phyloP scores from a whole-genome alignment of 768 basidiomycete genomes.

The Termitomyces sp. region DNA sequence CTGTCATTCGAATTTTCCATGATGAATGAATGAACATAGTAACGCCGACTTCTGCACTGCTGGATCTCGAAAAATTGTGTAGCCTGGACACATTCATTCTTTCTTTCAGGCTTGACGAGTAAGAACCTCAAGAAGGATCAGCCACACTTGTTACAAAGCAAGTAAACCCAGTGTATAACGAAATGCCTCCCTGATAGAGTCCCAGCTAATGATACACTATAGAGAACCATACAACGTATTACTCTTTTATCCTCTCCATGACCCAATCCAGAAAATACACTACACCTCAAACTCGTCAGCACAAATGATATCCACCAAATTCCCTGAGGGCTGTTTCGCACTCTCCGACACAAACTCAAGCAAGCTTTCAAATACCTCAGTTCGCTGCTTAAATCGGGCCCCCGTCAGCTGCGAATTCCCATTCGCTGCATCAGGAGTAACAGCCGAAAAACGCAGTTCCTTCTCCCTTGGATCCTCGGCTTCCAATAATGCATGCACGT shows the following conservation, averaged over 20 bases:
- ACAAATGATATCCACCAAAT: constrained; percentile 62
- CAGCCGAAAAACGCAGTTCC: constrained; percentile 19
- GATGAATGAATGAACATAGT: too few species aligned
- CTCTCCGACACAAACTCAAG: constrained; percentile 59
- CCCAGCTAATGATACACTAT: background rate
- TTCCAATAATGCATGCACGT: constrained; percentile 13
- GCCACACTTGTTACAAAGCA: background rate
- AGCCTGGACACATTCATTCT: background rate
- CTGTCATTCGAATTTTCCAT: background rate
- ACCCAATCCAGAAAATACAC: background rate
- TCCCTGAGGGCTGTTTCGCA: constrained; percentile 64
- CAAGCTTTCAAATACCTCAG: constrained; percentile 65
- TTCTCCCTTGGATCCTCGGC: constrained; percentile 24
- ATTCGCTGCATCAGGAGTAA: constrained; percentile 10
- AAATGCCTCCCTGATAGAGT: too few species aligned
- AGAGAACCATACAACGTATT: background rate
- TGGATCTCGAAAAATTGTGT: background rate
- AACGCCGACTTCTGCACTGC: background rate
- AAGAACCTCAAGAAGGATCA: background rate
- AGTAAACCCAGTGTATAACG: too few species aligned
- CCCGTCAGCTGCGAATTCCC: constrained; percentile 29
- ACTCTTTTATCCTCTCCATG: background rate
- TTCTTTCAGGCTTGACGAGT: background rate
- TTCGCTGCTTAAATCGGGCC: constrained; percentile 58
- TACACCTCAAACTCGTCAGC: constrained; percentile 19